These are phyloP conservation scores for Helotiales sp. DNA, from an alignment of 2,329 filamentous ascomycete species.

Conservation along the genomic window DNA sequence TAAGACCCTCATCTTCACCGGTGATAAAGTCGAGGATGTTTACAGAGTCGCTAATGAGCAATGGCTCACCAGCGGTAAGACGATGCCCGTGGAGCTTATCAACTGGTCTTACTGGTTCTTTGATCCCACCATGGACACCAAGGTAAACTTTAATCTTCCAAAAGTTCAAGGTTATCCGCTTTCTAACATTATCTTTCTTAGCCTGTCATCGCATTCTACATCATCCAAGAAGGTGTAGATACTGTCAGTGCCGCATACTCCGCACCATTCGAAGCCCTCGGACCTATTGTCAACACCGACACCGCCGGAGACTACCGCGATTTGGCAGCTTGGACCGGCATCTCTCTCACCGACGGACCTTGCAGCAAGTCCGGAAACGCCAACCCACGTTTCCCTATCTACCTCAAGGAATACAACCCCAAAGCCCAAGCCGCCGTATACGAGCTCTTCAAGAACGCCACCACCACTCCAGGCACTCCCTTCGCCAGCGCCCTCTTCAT, in stretches of 20 bases:
- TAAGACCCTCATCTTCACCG: conserved; percentile 51
- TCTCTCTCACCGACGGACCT: conserved; percentile 46
- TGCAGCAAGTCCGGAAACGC: conserved; percentile 37
- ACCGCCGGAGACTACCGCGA: conserved; percentile 51
- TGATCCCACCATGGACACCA: conserved; percentile 48
- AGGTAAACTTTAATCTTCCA: conserved; percentile 29
- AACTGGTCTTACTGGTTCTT: conserved; percentile 57
- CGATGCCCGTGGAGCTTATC: conserved; percentile 51
- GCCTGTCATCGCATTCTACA: conserved; percentile 50
- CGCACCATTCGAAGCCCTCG: conserved; percentile 50
- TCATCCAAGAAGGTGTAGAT: conserved; percentile 51
- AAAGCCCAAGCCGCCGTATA: conserved; percentile 34
- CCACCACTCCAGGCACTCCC: conserved; percentile 37
- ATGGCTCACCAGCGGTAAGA: conserved; percentile 48
- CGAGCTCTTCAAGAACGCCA: conserved; percentile 42
- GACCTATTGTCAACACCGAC: conserved; percentile 44
- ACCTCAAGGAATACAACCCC: conserved; percentile 32
- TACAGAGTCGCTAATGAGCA: conserved; percentile 54
- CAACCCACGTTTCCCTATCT: conserved; percentile 35
- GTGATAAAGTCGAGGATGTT: conserved; percentile 55
- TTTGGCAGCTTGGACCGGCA: conserved; percentile 51
- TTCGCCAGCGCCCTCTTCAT: conserved; percentile 54
- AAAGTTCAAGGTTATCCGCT: no score
- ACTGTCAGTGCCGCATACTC: conserved; percentile 49
- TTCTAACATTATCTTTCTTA: conserved; percentile 23